These are phyloP conservation scores for Psilocybe cyanescens DNA, from an alignment of 768 basidiomycete genomes.

Conservation along the genomic window DNA sequence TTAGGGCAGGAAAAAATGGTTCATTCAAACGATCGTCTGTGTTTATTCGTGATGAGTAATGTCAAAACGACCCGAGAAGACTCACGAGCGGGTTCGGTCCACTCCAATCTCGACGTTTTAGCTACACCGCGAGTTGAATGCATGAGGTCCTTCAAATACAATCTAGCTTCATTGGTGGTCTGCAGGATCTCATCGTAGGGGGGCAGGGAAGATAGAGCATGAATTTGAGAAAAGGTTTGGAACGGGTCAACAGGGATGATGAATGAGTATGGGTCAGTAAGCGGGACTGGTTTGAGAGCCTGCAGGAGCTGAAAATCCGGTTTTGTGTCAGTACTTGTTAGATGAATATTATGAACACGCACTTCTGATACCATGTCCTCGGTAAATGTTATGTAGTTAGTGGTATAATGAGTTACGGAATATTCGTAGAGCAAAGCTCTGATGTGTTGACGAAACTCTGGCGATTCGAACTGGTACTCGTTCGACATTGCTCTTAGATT, in stretches of 20 bases:
- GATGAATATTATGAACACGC: conserved; percentile 5
- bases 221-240: conserved; percentile 39
- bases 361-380: conserved; percentile 52
- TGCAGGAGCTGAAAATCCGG: conserved; percentile 40
- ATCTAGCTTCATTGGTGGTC: conserved; percentile 35
- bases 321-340: background rate
- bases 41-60: background rate
- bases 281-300: conserved; percentile 45
- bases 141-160: conserved; percentile 34
- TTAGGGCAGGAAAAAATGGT: conserved; percentile 48
- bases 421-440: conserved; percentile 59
- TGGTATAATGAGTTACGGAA: conserved; percentile 53
- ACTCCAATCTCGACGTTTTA: conserved; percentile 41
- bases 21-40: conserved; percentile 21
- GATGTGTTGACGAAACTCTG: conserved; percentile 47
- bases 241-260: conserved; percentile 60
- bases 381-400: conserved; percentile 58
- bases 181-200: conserved; percentile 51
- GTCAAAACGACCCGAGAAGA: background rate
- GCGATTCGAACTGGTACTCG: conserved; percentile 20
- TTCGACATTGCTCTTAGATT: background rate
- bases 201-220: conserved; percentile 34
- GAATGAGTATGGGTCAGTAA: conserved; percentile 54
- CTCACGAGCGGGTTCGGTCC: conserved; percentile 37
- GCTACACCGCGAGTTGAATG: conserved; percentile 25